Evolutionary conservation across 306 rosid species (phyloP).

Genomic region (Gastrolobium bilobum): DNA sequence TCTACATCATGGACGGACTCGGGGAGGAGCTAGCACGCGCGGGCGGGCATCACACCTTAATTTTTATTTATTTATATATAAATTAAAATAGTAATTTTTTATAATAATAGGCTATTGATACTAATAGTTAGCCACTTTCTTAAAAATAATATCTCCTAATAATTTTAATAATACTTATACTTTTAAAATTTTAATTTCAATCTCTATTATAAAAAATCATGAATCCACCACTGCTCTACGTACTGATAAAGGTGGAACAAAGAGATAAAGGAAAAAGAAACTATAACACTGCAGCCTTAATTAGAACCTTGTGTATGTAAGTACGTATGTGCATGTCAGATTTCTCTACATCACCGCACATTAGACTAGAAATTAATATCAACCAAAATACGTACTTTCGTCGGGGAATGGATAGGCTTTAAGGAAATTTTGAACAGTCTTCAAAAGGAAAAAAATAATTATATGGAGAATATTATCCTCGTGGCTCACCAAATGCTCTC

Average conservation of each 20-base stretch:
- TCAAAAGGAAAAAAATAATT: background rate
- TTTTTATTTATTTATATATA: no score
- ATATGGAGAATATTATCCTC: background rate
- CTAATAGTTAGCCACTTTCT: no score
- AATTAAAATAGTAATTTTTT: no score
- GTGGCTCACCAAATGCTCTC: background rate
- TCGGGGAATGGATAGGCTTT: background rate
- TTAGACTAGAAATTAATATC: background rate
- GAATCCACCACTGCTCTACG: background rate
- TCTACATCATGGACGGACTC: background rate
- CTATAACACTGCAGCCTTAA: slow-evolving; percentile 30
- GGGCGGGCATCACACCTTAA: no score
- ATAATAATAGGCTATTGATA: no score
- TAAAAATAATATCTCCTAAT: no score
- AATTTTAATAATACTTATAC: no score
- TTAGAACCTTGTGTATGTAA: slow-evolving; percentile 16
- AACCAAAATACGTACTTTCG: background rate
- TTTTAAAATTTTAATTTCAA: no score
- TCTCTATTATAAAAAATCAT: no score
- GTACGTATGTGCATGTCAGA: slow-evolving; percentile 39
- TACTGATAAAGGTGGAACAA: slow-evolving; percentile 31
- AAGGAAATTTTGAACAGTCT: background rate
- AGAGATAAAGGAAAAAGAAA: slow-evolving; percentile 37
- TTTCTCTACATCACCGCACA: slow-evolving; percentile 14
- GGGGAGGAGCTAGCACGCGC: no score